These are phyloP conservation scores for Fusarium fracticaudum DNA, from an alignment of 2,329 filamentous ascomycete species.

Conservation along the genomic window DNA sequence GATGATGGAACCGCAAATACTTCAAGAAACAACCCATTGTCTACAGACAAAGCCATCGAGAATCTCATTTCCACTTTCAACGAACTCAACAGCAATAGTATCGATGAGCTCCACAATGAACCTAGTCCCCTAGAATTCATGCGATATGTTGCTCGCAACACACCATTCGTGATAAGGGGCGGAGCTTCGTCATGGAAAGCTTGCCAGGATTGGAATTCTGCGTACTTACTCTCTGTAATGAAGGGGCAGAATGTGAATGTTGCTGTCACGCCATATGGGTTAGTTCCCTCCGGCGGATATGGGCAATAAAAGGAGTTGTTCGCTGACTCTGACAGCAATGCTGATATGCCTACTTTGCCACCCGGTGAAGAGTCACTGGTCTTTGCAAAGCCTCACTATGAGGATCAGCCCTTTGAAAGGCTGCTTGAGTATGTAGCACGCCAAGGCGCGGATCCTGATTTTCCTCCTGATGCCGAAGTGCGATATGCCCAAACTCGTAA, in stretches of 20 bases:
- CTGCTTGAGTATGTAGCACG: constrained; percentile 70
- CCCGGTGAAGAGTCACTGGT: constrained; percentile 47
- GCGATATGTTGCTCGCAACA: constrained; percentile 77
- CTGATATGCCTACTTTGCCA: constrained; percentile 48
- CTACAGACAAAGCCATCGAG: constrained; percentile 37
- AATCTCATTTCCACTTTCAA: constrained; percentile 75
- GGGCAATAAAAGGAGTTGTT: not conserved
- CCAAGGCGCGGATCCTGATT: constrained; percentile 60
- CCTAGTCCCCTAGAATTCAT: constrained; percentile 84
- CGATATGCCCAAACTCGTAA: constrained; percentile 80
- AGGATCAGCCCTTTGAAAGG: constrained; percentile 66
- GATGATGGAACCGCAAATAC: too few species aligned
- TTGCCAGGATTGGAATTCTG: constrained; percentile 67
- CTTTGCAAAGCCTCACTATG: constrained; percentile 79
- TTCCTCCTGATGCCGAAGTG: constrained; percentile 56
- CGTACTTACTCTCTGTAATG: constrained; percentile 67
- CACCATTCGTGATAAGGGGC: constrained; percentile 76
- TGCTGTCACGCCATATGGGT: constrained; percentile 77
- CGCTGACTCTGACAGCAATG: constrained; percentile 45
- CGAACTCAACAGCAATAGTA: constrained; percentile 70
- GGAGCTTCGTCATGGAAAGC: constrained; percentile 73
- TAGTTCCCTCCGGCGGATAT: constrained; percentile 52
- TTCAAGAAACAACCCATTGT: not conserved
- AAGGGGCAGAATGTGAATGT: constrained; percentile 72
- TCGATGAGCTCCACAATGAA: constrained; percentile 70